These are phyloP conservation scores for Leccinum colubrinum DNA, from an alignment of 1,284 basidiomycete genomes.

Conservation along the genomic window DNA sequence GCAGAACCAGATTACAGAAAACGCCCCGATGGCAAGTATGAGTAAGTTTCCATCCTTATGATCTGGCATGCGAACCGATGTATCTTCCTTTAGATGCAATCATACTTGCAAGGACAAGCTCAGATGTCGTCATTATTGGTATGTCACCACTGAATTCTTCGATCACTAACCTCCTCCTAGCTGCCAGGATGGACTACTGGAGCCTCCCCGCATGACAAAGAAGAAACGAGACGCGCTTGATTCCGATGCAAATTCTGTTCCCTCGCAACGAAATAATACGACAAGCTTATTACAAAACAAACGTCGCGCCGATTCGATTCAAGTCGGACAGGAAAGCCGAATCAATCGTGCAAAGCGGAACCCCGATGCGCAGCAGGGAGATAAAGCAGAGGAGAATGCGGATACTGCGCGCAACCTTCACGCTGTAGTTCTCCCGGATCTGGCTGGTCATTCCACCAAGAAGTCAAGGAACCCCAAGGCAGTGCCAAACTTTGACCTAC, in stretches of 20 bases:
- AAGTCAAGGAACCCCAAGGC: conserved; percentile 30
- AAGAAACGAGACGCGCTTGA: conserved; percentile 27
- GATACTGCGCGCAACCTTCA: conserved; percentile 42
- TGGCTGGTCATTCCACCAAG: conserved; percentile 23
- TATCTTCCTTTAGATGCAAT: conserved; percentile 56
- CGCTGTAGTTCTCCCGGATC: conserved; percentile 42
- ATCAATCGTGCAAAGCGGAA: conserved; percentile 27
- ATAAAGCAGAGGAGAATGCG: conserved; percentile 44
- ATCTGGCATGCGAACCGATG: background rate
- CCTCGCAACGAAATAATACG: conserved; percentile 6
- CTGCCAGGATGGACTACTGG: conserved; percentile 65
- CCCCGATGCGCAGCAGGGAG: conserved; percentile 38
- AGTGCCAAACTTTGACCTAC: conserved; percentile 49
- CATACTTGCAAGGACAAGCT: conserved; percentile 78
- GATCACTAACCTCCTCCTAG: conserved; percentile 36
- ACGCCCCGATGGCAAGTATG: conserved; percentile 50
- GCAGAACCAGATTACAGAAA: conserved; percentile 20
- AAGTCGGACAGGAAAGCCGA: conserved; percentile 1
- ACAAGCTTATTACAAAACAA: background rate
- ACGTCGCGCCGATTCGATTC: background rate
- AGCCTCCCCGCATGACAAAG: conserved; percentile 46
- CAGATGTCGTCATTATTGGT: conserved; percentile 72
- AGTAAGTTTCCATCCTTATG: conserved; percentile 37
- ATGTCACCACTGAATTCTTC: conserved; percentile 13
- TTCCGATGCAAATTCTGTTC: conserved; percentile 17